Base-by-base conservation (phyloP, 2,329 filamentous ascomycete species). In the Epichloe sylvatica region DNA sequence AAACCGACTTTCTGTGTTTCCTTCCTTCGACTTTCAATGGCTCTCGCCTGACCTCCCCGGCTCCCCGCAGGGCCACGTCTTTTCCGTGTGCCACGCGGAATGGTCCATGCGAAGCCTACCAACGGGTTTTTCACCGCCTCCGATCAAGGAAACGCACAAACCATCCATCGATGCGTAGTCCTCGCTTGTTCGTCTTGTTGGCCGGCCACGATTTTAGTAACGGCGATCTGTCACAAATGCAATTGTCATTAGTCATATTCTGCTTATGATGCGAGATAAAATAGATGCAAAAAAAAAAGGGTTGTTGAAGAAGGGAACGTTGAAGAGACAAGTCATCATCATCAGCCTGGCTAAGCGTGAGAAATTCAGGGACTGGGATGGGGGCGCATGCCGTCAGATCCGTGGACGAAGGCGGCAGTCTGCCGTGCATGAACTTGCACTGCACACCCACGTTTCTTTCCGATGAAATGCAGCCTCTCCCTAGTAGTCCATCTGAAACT, bases 141-240 rank as follows among this genome's bases (percentile, higher is more conserved):
- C 19, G 39, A 47, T 30, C 45, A 47, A 34, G 13, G 45, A 35
- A 25, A 17, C 21, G 25, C n/a, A 41, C 25, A 11, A 30, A 21
- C 34, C 13, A 17, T 47, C n/a, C 4, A 36, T 47, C 17, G 7
- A 47, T 42, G 37, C 17, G 45, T 25, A 25, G 35, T 34, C 37
- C 5, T 40, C 37, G 17, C 17, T 35, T 34, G 4, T 33, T 19
- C 5, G 36, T 34, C 6, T 19, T 41, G 47, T n/a, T 45, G 21
- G 49, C 33, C 12, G 21, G 19, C n/a, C 2, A 19, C 19, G 17
- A 17, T n/a, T 44, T 30, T 49, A 57, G 53, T 56, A 53, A 42
- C 56, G 56, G 41, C 56, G 53, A 52, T 56, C 56, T 57, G 50
- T 53, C 49, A 53, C 52, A 49, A 45, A 44, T 25, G 17, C 34